Conservation (phyloP, 768 basidiomycete genomes). For the Pisolithus marmoratus region DNA sequence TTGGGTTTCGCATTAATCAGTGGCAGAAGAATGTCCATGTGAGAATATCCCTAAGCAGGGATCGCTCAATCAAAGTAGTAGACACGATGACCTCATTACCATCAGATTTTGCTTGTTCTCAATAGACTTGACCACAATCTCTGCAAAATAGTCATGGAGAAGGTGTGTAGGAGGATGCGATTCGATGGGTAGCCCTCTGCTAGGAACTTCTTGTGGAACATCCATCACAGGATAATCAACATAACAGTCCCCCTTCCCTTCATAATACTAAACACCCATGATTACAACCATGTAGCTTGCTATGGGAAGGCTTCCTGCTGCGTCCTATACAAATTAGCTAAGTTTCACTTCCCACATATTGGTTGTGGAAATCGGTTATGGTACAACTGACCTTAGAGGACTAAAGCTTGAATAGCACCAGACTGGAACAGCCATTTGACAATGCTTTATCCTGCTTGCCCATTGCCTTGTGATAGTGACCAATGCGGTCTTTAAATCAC, state of each 20-base stretch:
- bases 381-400: constrained; percentile 67
- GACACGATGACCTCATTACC: constrained; percentile 36
- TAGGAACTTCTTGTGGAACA: constrained; percentile 96
- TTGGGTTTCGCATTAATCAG: constrained; percentile 95
- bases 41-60: constrained; percentile 69
- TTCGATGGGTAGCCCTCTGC: constrained; percentile 96
- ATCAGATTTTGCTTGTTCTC: constrained; percentile 99
- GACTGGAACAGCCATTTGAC: constrained; percentile 89
- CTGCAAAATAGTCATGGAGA: constrained; percentile 95
- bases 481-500: constrained; percentile 83
- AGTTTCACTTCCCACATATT: not conserved
- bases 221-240: constrained; percentile 98
- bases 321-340: constrained; percentile 51
- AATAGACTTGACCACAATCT: constrained; percentile 97
- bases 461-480: constrained; percentile 93
- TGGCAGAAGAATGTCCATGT: constrained; percentile 99
- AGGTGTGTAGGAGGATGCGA: constrained; percentile 87
- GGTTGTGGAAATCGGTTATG: too few relatives aligned
- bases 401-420: constrained; percentile 90
- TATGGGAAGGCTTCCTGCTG: constrained; percentile 92
- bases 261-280: constrained; percentile 97
- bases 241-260: constrained; percentile 97
- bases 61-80: not conserved
- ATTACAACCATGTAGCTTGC: constrained; percentile 97
- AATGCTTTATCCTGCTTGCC: constrained; percentile 89